These are phyloP conservation scores for Pilatotrama ljubarskyi DNA, from an alignment of 768 basidiomycete species.

Conservation along the genomic window DNA sequence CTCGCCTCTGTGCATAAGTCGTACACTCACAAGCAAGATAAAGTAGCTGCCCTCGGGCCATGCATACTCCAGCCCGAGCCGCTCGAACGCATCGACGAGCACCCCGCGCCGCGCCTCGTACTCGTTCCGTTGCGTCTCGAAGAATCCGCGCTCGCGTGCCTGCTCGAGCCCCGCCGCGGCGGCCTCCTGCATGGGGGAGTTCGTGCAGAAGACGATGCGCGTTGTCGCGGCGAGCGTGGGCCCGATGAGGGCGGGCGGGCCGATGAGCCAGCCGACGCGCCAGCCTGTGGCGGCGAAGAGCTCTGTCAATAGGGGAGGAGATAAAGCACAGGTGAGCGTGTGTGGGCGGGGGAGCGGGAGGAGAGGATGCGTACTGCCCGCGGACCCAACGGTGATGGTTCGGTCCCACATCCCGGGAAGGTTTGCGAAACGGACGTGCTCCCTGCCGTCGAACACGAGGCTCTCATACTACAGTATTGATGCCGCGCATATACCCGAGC, in stretches of 20 bases:
- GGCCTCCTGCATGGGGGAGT: conserved; percentile 93
- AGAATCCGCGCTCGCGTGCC: conserved; percentile 69
- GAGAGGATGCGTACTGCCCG: conserved; percentile 67
- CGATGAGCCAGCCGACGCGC: conserved; percentile 96
- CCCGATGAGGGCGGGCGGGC: conserved; percentile 72
- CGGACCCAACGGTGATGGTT: conserved; percentile 91
- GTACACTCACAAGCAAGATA: conserved; percentile 68
- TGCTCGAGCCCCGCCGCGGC: conserved; percentile 84
- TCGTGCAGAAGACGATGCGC: conserved; percentile 92
- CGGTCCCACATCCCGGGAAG: conserved; percentile 99
- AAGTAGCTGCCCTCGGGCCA: conserved; percentile 92
- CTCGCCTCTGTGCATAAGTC: background rate
- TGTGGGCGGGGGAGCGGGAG: conserved; percentile 25
- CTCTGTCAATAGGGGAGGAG: conserved; percentile 49
- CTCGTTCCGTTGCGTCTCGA: conserved; percentile 70
- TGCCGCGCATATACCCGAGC: too few species aligned
- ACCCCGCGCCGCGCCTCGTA: conserved; percentile 78
- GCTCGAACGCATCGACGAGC: conserved; percentile 74
- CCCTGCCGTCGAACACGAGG: conserved; percentile 81
- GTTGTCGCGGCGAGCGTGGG: conserved; percentile 89
- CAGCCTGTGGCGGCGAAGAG: conserved; percentile 96
- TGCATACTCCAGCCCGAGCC: conserved; percentile 79
- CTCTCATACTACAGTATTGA: conserved; percentile 98
- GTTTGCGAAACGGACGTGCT: conserved; percentile 88
- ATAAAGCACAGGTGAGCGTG: background rate